Conservation (phyloP, 192 early-diverging fungal genomes). For the Borealophlyctis nickersoniae region DNA sequence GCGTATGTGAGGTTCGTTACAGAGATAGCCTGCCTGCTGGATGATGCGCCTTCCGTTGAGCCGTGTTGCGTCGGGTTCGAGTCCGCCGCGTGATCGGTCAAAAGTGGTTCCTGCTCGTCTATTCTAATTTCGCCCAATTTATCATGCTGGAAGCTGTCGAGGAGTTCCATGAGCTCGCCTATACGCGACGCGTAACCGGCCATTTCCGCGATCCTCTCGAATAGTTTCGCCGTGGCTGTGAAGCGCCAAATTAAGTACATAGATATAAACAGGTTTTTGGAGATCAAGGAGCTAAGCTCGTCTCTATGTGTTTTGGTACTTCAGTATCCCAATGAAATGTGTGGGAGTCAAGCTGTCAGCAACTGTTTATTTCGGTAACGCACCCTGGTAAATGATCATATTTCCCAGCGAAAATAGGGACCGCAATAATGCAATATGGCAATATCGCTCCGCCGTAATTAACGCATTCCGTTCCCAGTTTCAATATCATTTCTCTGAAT, state of each 20-base stretch:
- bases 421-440: slow-evolving; percentile 75
- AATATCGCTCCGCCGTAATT: slow-evolving; percentile 77
- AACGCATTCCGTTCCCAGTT: slow-evolving; percentile 55
- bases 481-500: slow-evolving; percentile 39
- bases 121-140: slow-evolving; percentile 39
- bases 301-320: slow-evolving; percentile 20
- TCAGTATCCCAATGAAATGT: too few species aligned
- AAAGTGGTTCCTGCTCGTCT: background rate
- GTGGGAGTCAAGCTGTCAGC: too few species aligned
- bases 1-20: slow-evolving; percentile 49
- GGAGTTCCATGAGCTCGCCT: slow-evolving; percentile 70
- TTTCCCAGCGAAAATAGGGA: slow-evolving; percentile 76
- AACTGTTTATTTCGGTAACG: too few species aligned
- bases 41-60: too few species aligned
- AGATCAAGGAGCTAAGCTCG: slow-evolving; percentile 75
- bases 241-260: slow-evolving; percentile 83
- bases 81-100: slow-evolving; percentile 36
- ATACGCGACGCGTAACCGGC: slow-evolving; percentile 83
- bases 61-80: slow-evolving; percentile 27
- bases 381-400: slow-evolving; percentile 68
- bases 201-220: slow-evolving; percentile 67
- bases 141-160: slow-evolving; percentile 45
- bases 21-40: slow-evolving; percentile 46
- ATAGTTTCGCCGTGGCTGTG: slow-evolving; percentile 65
- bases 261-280: slow-evolving; percentile 76